Base-by-base conservation (phyloP, 2,329 filamentous ascomycete species). In the Pyricularia sp. region DNA sequence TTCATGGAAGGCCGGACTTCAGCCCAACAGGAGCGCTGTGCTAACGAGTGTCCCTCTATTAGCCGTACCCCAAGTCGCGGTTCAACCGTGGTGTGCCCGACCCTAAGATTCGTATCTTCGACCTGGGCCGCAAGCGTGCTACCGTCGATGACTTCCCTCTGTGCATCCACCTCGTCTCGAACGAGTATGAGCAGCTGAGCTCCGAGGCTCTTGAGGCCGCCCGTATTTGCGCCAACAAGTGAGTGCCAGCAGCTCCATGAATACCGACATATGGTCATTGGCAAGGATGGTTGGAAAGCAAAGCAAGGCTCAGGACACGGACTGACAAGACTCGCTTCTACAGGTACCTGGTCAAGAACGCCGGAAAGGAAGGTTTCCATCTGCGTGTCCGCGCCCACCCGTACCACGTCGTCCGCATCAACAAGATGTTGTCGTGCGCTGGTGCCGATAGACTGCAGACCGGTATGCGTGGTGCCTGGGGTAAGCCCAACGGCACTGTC, bases 361-460 rank as follows among this genome's bases (percentile, higher is more conserved):
- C 84, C 77, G 89, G 89, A 82, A 91, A 91, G 86, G 89, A 91
- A 79, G 82, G 83, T 79, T 91, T 91, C 87, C 89, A 91, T 81
- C 84, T 91, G 76, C 88, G 89, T 77, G 86, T 91, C 80, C 89
- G 95, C 81, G 94, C 93, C 80, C 95, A 99, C 89, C 95, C 95
- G 76, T 99, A 92, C 93, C 95, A 99, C 89, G 95, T 99, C 85
- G 92, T 99, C 88, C 95, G 95, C 86, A 99, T 99, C 94, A 99
- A 99, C 93, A 99, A 99, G 92, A 99, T 99, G 95, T 94, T 99
- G 93, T 98, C 95, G 81, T 99, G 95, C 85, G 95, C 95, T 80
- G 95, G 95, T 89, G 95, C 95, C 90, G 95, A 99, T 98, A 93
- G 95, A 91, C 88, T 99, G 84, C 95, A 99, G 86, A 99, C 95